Evolutionary conservation across 2,329 filamentous ascomycete species (phyloP).

Genomic region (Didymella pomorum): DNA sequence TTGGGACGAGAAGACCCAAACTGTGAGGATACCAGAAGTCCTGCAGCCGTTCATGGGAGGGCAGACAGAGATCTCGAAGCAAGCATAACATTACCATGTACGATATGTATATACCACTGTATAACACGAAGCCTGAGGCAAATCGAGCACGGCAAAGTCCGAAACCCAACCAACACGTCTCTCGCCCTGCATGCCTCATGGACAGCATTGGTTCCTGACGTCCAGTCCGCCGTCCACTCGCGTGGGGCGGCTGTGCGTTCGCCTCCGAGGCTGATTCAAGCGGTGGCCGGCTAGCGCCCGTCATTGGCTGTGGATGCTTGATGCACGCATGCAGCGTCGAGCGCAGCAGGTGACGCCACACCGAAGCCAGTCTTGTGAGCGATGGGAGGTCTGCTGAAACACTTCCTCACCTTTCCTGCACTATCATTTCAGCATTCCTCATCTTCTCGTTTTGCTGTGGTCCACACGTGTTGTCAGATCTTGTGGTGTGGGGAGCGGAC

Average conservation of each 20-base stretch:
- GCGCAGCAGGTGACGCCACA: conserved; percentile 43
- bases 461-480: conserved; percentile 11
- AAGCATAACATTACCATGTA: conserved; percentile 27
- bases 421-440: no score
- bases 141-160: background rate
- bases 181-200: background rate
- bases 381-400: conserved; percentile 42
- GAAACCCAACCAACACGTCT: background rate
- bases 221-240: conserved; percentile 24
- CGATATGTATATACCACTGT: background rate
- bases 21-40: conserved; percentile 79
- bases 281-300: conserved; percentile 40
- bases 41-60: conserved; percentile 83
- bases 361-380: conserved; percentile 35
- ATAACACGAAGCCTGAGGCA: background rate
- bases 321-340: conserved; percentile 33
- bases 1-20: conserved; percentile 75
- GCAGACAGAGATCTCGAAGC: conserved; percentile 42
- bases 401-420: conserved; percentile 18
- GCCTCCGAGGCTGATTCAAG: conserved; percentile 40
- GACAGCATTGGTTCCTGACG: conserved; percentile 2
- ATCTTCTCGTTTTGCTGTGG: no score
- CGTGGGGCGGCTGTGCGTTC: conserved; percentile 26
- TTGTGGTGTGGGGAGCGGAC: conserved; percentile 16
- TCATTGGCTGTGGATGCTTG: conserved; percentile 32